Evolutionary conservation across 148 eudicot species (phyloP), one percentile per base, ranked within the genome.

Genomic region (Pharnaceum exiguum): DNA sequence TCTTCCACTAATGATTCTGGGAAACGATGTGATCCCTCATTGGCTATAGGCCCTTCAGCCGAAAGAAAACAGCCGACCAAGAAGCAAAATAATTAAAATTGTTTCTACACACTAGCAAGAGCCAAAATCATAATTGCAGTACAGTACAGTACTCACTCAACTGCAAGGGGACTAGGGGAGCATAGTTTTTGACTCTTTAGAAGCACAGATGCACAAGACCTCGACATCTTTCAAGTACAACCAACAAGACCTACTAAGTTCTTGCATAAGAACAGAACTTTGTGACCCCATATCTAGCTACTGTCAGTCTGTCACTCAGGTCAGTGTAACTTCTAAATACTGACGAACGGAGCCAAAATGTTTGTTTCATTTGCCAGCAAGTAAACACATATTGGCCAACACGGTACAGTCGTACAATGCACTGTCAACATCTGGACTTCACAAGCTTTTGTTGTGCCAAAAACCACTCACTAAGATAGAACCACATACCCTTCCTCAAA

Each of bases 281-380:
- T 26, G 16, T 10, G 59, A 55, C 60, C 45, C 42, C 46, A 65
- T 22, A 18, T 43, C 26, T n/a, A n/a, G n/a, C n/a, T n/a, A 53
- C 2, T 31, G 16, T 24, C 38, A 3, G 37, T 15, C 44, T 22
- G 52, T 12, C 51, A 33, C 50, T 15, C 33, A 52, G 21, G 18
- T 55, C 55, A 26, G 62, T 46, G 33, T 45, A 7, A 33, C 46
- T 46, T 54, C 22, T 26, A 7, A 33, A 35, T 46, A 44, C 22
- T 26, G 49, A 18, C 5, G 13, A 10, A 45, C 27, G 46, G 36
- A 23, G 16, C 35, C 53, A 1, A n/a, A n/a, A n/a, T 18, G 46
- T 47, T 66, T 66, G 70, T 66, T 46, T 58, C 62, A 55, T 46
- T 55, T n/a, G n/a, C n/a, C 63, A 66, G 12, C 39, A 57, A 48